These are phyloP conservation scores for Kodamaea neixiangensis DNA, from an alignment of 805 yeast species.

Conservation along the genomic window DNA sequence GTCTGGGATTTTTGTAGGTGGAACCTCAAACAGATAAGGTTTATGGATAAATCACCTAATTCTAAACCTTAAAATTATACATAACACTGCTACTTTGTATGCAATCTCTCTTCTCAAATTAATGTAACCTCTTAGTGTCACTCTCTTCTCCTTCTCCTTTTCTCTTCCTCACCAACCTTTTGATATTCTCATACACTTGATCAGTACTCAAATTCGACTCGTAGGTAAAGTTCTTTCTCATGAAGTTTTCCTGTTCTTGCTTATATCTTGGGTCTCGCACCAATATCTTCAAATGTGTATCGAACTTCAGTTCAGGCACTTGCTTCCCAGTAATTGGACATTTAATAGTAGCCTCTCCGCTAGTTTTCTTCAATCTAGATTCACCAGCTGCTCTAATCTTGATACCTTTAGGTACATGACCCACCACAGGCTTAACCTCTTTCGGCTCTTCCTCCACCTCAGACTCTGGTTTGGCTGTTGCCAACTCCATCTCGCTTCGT, in stretches of 20 bases:
- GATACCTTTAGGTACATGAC: slow-evolving; percentile 47
- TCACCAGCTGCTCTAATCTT: slow-evolving; percentile 74
- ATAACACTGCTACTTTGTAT: not conserved
- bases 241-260: slow-evolving; percentile 63
- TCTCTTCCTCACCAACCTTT: slow-evolving; percentile 25
- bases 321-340: slow-evolving; percentile 80
- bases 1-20: no score
- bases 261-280: slow-evolving; percentile 78
- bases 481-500: slow-evolving; percentile 28
- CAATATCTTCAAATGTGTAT: slow-evolving; percentile 66
- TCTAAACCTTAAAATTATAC: not conserved
- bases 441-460: slow-evolving; percentile 12
- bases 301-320: slow-evolving; percentile 71
- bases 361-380: slow-evolving; percentile 45
- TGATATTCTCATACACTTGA: slow-evolving; percentile 64
- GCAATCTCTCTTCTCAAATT: no score
- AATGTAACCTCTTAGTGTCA: slow-evolving; percentile 5
- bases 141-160: slow-evolving; percentile 8
- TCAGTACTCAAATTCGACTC: slow-evolving; percentile 52
- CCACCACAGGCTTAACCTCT: slow-evolving; percentile 15
- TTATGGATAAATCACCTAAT: no score
- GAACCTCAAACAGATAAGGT: no score
- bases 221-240: slow-evolving; percentile 52
- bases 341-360: slow-evolving; percentile 43
- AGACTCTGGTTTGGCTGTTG: slow-evolving; percentile 12